Conservation (phyloP, 2,329 filamentous ascomycete species). For the Aspergillus tubingensis region DNA sequence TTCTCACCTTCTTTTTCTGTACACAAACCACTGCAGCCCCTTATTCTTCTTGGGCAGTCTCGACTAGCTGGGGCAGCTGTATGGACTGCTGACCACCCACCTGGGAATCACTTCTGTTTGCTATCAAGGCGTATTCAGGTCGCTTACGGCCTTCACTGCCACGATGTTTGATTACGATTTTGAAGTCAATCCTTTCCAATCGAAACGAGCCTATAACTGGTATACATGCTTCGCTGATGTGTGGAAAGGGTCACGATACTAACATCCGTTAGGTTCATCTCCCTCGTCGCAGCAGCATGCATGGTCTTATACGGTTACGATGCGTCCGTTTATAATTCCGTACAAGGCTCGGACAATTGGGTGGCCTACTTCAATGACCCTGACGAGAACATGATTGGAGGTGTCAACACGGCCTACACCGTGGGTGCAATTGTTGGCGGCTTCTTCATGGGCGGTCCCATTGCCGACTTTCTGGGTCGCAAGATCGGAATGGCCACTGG, state of each 20-base stretch:
- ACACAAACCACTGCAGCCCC: background rate
- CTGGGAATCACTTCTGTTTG: background rate
- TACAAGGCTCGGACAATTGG: slow-evolving; percentile 70
- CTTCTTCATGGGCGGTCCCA: slow-evolving; percentile 68
- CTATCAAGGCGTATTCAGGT: background rate
- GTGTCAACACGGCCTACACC: slow-evolving; percentile 69
- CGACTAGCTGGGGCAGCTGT: background rate
- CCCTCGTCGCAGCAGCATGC: slow-evolving; percentile 69
- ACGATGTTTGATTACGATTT: slow-evolving; percentile 19
- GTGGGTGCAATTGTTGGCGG: slow-evolving; percentile 70
- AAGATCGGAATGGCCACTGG: slow-evolving; percentile 66
- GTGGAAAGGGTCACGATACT: background rate
- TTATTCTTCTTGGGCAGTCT: background rate
- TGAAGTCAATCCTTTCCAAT: slow-evolving; percentile 19
- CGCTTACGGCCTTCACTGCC: background rate
- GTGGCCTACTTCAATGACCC: slow-evolving; percentile 60
- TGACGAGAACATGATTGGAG: slow-evolving; percentile 50
- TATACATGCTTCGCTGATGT: slow-evolving; percentile 7
- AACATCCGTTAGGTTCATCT: slow-evolving; percentile 57
- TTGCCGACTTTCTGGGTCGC: slow-evolving; percentile 63
- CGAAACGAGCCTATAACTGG: slow-evolving; percentile 38
- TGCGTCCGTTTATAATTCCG: slow-evolving; percentile 72
- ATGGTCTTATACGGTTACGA: slow-evolving; percentile 77
- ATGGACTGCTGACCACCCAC: background rate
- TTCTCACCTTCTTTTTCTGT: background rate